A percentile compares a stretch with the other conserved stretches of the same genome.
Evolutionary conservation across 495 filamentous ascomycete species (phyloP).

Genomic region (Hamigera avellanea): DNA sequence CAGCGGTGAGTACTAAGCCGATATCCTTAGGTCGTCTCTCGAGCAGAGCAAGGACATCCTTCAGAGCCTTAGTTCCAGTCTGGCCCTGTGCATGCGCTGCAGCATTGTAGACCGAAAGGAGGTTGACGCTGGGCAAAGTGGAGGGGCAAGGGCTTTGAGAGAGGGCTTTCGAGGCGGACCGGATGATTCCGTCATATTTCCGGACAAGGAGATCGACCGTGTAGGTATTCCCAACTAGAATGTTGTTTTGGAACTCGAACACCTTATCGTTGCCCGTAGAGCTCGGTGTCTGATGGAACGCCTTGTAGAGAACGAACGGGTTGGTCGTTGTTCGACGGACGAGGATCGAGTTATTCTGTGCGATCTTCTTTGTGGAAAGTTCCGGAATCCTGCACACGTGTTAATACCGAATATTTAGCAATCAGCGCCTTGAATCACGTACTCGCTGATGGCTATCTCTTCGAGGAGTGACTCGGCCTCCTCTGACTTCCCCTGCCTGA

Average conservation of each 20-base stretch:
- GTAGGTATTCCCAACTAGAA: conserved; percentile 58
- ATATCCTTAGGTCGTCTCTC: conserved; percentile 71
- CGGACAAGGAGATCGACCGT: conserved; percentile 63
- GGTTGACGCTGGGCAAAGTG: conserved; percentile 43
- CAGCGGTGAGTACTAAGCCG: conserved; percentile 69
- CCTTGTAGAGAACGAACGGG: conserved; percentile 64
- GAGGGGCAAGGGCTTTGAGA: conserved; percentile 40
- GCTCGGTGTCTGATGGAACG: conserved; percentile 46
- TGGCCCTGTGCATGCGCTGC: conserved; percentile 59
- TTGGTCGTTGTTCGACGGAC: conserved; percentile 49
- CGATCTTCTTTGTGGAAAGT: conserved; percentile 61
- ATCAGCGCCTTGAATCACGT: conserved; percentile 13
- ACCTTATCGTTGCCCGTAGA: conserved; percentile 54
- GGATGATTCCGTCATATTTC: conserved; percentile 64
- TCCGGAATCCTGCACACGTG: conserved; percentile 54
- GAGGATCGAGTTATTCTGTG: conserved; percentile 64
- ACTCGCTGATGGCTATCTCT: conserved; percentile 53
- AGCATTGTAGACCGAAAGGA: conserved; percentile 66
- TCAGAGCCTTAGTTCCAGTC: conserved; percentile 58
- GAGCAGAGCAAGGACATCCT: conserved; percentile 59
- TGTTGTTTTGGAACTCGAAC: conserved; percentile 64
- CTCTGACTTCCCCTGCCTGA: conserved; percentile 56
- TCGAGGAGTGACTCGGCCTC: conserved; percentile 60
- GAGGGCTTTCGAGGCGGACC: conserved; percentile 50
- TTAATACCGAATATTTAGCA: background rate